phyloP scores from a whole-genome alignment of 1,284 basidiomycete species.

The Pseudozyma flocculosa region DNA sequence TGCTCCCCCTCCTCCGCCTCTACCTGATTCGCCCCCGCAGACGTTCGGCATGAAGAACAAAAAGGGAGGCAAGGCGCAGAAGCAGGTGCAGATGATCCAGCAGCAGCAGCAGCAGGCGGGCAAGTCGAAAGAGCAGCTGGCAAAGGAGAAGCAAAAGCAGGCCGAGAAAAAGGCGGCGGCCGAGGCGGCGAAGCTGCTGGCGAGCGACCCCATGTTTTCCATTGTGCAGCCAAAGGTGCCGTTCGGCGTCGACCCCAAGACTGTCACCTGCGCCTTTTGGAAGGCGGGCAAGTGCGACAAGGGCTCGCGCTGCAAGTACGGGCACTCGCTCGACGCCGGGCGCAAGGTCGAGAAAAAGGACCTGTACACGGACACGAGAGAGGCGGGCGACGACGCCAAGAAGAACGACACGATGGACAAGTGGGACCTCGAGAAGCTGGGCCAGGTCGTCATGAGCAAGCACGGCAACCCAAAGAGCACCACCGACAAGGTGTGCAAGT shows the following conservation, averaged over 20 bases:
- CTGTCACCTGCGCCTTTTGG: slow-evolving; percentile 53
- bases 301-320: slow-evolving; percentile 82
- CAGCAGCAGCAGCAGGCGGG: slow-evolving; percentile 65
- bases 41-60: slow-evolving; percentile 89
- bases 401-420: slow-evolving; percentile 89
- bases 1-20: not conserved
- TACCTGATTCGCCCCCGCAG: not conserved
- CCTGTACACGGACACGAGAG: slow-evolving; percentile 81
- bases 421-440: slow-evolving; percentile 94
- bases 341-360: slow-evolving; percentile 96
- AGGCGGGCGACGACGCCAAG: slow-evolving; percentile 63
- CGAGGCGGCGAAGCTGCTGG: slow-evolving; percentile 73
- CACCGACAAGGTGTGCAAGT: slow-evolving; percentile 94
- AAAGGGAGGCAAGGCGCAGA: slow-evolving; percentile 85
- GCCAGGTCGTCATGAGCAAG: slow-evolving; percentile 82
- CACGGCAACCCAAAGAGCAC: slow-evolving; percentile 85
- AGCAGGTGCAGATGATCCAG: slow-evolving; percentile 76
- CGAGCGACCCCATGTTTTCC: slow-evolving; percentile 50
- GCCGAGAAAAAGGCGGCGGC: slow-evolving; percentile 82
- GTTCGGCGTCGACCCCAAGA: slow-evolving; percentile 71
- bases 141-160: slow-evolving; percentile 73
- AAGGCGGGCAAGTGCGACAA: slow-evolving; percentile 56
- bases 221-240: slow-evolving; percentile 71
- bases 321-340: slow-evolving; percentile 74
- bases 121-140: slow-evolving; percentile 77